These are phyloP conservation scores for Torrubiella hemipterigena DNA, from an alignment of 2,329 filamentous ascomycete genomes.

Conservation along the genomic window DNA sequence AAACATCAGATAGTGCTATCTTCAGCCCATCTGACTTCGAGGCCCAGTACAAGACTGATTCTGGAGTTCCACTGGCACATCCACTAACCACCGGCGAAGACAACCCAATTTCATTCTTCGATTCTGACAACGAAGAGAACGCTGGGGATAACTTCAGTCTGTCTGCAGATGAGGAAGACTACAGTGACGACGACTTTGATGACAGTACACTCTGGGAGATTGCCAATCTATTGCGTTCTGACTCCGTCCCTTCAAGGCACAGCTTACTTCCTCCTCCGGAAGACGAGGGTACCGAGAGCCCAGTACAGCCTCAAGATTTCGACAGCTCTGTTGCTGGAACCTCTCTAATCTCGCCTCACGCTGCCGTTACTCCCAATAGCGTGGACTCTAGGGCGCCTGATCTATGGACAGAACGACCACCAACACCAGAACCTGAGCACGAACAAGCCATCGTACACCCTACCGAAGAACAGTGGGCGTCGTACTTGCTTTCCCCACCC, in stretches of 20 bases:
- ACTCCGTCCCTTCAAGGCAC: conserved; percentile 36
- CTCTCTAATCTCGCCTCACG: too few species aligned
- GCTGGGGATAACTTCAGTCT: conserved; percentile 21
- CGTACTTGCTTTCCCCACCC: too few species aligned
- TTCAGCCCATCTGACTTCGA: conserved; percentile 25
- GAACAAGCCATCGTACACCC: too few species aligned
- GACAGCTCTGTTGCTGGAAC: too few species aligned
- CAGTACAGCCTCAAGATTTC: too few species aligned
- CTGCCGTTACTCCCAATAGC: too few species aligned
- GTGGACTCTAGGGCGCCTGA: too few species aligned
- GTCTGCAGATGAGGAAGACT: conserved; percentile 19
- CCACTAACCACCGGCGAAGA: conserved; percentile 15
- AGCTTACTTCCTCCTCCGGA: conserved; percentile 31
- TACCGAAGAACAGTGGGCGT: too few species aligned
- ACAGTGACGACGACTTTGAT: conserved; percentile 42
- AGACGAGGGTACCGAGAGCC: conserved; percentile 19
- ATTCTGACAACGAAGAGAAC: conserved; percentile 46
- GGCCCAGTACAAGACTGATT: conserved; percentile 37
- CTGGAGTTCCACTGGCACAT: conserved; percentile 14
- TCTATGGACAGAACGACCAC: too few species aligned
- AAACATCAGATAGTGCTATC: conserved; percentile 44
- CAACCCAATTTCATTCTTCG: conserved; percentile 43
- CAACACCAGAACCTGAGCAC: too few species aligned
- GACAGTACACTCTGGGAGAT: conserved; percentile 54
- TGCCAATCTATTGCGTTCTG: conserved; percentile 42